Evolutionary conservation across 768 basidiomycete species (phyloP).

Genomic region (Tephrocybe sp.): DNA sequence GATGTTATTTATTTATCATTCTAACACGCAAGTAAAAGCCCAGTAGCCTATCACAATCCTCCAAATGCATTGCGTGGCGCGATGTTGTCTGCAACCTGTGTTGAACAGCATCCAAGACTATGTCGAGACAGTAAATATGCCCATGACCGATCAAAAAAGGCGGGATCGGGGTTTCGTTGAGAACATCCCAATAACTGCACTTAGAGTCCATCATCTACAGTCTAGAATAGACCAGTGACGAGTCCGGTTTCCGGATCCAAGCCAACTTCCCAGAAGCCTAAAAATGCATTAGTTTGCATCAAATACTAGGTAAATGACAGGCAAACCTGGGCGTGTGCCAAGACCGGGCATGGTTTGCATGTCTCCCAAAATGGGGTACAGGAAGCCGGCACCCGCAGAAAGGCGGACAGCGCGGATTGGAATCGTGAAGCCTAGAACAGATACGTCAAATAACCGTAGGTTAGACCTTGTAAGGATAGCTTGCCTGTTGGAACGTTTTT

Average conservation of each 20-base stretch:
- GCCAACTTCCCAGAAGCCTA: conserved; percentile 89
- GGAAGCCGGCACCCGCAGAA: conserved; percentile 92
- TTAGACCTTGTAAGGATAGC: conserved; percentile 11
- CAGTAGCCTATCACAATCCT: conserved; percentile 3
- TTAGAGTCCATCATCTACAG: background rate
- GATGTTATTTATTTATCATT: background rate
- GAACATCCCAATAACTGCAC: conserved; percentile 11
- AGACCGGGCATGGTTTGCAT: conserved; percentile 99
- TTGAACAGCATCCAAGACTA: conserved; percentile 16
- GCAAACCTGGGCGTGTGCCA: conserved; percentile 80
- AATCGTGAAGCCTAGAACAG: conserved; percentile 73
- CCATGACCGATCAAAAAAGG: conserved; percentile 13
- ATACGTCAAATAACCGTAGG: background rate
- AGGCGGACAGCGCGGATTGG: conserved; percentile 87
- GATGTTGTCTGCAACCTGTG: conserved; percentile 12
- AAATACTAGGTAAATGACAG: background rate
- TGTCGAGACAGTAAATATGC: conserved; percentile 9
- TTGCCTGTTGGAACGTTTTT: conserved; percentile 85
- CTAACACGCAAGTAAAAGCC: background rate
- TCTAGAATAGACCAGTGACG: conserved; percentile 83
- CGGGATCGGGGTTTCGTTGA: conserved; percentile 20
- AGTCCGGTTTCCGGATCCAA: conserved; percentile 76
- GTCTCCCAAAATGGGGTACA: conserved; percentile 93
- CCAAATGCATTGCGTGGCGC: conserved; percentile 1
- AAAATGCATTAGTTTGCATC: conserved; percentile 8